Base-by-base conservation (phyloP, 306 rosid genomes). In the Cicer judaicum region DNA sequence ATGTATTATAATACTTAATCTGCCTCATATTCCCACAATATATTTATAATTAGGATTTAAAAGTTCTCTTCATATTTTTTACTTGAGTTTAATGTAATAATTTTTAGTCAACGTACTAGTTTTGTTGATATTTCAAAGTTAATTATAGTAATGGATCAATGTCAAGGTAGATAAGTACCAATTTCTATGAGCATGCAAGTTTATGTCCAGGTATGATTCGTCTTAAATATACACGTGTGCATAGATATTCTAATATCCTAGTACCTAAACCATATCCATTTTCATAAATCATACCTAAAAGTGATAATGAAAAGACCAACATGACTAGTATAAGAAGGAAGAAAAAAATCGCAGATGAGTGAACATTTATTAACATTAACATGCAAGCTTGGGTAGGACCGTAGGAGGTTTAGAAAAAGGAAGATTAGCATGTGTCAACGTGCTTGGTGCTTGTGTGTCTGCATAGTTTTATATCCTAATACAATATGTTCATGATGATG, bases 301-400 rank as follows among this genome's bases (percentile, higher is more conserved):
- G 39, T 11, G 74, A 42, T 40, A 41, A 19, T 13, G 55, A 13
- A 49, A 55, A 56, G 24, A 64, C 67, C 76, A 73, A 67, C 70
- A 46, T 57, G 59, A 5, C 64, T 14, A 15, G 54, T 40, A 72
- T 42, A 68, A 36, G 50, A 77, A 77, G 49, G 24, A 78, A 70
- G 64, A 60, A 74, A 73, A 64, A 53, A 66, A 38, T 16, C 13
- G 10, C 76, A 53, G 73, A 81, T 50, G 63, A 70, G 29, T 19
- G 55, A 43, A 54, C 54, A 46, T 19, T 54, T 56, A 56, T 21
- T 29, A 29, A 29, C 13, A 44, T 18, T 39, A 48, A 50, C 57
- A 63, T 24, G 52, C 77, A 68, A 16, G 44, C 50, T 54, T 47
- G 62, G 38, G 41, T 43, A 50, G 49, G 63, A 29, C 18, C 18